Evolutionary conservation across 108 stramenopile species (phyloP), one percentile per base, ranked within the genome.

Genomic region (Discostella stelligeroides): DNA sequence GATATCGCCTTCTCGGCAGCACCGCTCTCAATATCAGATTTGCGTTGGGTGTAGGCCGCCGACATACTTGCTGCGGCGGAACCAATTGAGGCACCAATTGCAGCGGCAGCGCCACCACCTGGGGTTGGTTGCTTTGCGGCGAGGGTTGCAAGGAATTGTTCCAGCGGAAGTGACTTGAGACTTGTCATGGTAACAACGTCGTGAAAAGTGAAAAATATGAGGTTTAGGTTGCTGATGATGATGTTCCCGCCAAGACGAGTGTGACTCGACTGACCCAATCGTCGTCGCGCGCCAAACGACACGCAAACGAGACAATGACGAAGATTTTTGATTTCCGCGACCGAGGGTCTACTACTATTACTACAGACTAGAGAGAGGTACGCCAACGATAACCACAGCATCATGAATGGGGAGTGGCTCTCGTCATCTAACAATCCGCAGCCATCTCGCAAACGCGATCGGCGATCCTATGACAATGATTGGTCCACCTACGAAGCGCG

Each of bases 101-200:
- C 91, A 20, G 91, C 91, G 4, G 91, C 86, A 4, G 91, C 88
- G 38, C 91, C 91, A 61, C 91, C 91, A 14, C 91, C 91, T 0
- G 91, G 91, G 9, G 88, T 89, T 10, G 91, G 86, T 71, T 87
- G 86, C 58, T 92, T 92, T 18, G 88, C 75, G 8, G 88, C 70
- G 17, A 92, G 73, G 13, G 65, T 30, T 25, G 64, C 65, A 49
- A 86, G 76, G 60, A 91, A 88, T 45, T 85, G 72, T 23, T 84
- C 73, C 23, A 89, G 50, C 1, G 78, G 66, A 0, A 79, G 78
- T 45, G 70, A 72, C 50, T 72, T 71, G 60, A 70, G 55, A n/a
- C n/a, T n/a, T 45, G 51, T 23, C 75, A 75, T 75, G 23, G 55
- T 68, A 10, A n/a, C n/a, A n/a, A n/a, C n/a, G n/a, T n/a, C n/a